Base-by-base conservation (phyloP, 1,284 basidiomycete genomes). In the Tausonia pullulans region DNA sequence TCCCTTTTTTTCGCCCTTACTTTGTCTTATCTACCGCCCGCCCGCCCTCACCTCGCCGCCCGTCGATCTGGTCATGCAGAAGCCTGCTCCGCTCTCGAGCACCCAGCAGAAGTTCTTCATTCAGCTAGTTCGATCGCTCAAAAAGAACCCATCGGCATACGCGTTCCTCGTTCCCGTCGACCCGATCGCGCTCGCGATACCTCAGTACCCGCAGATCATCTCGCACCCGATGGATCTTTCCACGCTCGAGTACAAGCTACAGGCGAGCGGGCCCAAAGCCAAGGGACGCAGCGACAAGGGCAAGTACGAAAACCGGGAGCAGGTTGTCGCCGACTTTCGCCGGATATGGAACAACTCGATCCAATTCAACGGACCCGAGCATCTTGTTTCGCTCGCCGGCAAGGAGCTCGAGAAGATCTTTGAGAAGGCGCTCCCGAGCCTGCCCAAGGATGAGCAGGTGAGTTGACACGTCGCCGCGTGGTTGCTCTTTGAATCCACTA, bases 181-280 rank as follows among this genome's bases (percentile, higher is more conserved):
- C 74, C 82, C 86, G n/a, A 82, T 95, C 68, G 87, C 84, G 1
- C 83, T 97, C 69, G 86, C 86, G 70, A 88, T 98, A 67, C 96
- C 93, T 11, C 91, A 95, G 73, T 99, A 99, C 73, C 83, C 83
- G 56, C 82, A 81, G 63, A 85, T 98, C 73, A 85, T 99, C 78
- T 88, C 86, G 71, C 83, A 82, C 46, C 96, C 96, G 0, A 97
- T 97, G 90, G 96, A 98, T 75, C 83, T 99, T 60, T 82, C 84
- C n/a, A 96, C 94, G 39, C 84, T 98, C 68, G 95, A 98, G 77
- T 84, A 84, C 71, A 96, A 97, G 77, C 80, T 97, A 51, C 73
- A 76, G 44, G 83, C 87, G 1, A 88, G 87, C 8, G 89, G 88
- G 71, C 87, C 89, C 4, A 75, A 79, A 69, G 73, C 70, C 67